Percentiles rank a stretch among this genome's conserved stretches.
Conservation (phyloP, 768 basidiomycete species). For the Boletus sp. region DNA sequence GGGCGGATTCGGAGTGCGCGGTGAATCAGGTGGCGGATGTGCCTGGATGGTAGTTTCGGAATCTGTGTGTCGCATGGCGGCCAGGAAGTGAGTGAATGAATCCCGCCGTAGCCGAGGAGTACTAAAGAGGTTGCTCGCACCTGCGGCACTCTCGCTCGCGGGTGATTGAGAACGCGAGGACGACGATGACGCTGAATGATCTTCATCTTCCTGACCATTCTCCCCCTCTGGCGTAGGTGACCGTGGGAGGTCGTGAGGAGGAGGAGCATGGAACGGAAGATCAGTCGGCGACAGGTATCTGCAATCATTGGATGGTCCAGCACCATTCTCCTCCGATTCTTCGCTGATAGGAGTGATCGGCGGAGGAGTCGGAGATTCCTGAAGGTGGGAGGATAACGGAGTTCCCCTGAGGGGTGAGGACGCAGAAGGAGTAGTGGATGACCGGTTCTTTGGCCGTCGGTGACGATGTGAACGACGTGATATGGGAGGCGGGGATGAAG, state of each 20-base stretch:
- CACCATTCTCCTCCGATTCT: conserved; percentile 47
- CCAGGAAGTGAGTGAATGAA: conserved; percentile 66
- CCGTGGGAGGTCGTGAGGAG: conserved; percentile 47
- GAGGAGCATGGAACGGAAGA: conserved; percentile 56
- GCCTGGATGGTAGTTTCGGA: conserved; percentile 67
- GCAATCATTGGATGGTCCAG: conserved; percentile 49
- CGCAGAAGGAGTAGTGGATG: conserved; percentile 39
- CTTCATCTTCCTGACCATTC: conserved; percentile 24
- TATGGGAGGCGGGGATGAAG: conserved; percentile 43
- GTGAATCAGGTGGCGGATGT: conserved; percentile 79
- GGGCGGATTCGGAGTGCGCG: conserved; percentile 74
- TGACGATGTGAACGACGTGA: conserved; percentile 59
- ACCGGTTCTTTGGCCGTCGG: conserved; percentile 48
- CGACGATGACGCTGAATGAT: conserved; percentile 25
- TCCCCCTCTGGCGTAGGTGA: conserved; percentile 31
- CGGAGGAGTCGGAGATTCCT: conserved; percentile 53
- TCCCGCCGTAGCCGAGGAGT: conserved; percentile 63
- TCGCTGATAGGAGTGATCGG: conserved; percentile 83
- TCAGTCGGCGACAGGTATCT: conserved; percentile 65
- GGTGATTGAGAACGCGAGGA: conserved; percentile 60
- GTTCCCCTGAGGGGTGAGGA: conserved; percentile 69
- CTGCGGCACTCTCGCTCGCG: conserved; percentile 53
- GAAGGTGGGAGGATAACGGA: conserved; percentile 39
- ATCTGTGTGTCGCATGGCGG: conserved; percentile 59
- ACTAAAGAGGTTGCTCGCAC: conserved; percentile 83